A percentile compares a stretch with the other conserved stretches of the same genome.
Conservation (phyloP, 768 basidiomycete genomes). For the Xanthoconium purpureum region DNA sequence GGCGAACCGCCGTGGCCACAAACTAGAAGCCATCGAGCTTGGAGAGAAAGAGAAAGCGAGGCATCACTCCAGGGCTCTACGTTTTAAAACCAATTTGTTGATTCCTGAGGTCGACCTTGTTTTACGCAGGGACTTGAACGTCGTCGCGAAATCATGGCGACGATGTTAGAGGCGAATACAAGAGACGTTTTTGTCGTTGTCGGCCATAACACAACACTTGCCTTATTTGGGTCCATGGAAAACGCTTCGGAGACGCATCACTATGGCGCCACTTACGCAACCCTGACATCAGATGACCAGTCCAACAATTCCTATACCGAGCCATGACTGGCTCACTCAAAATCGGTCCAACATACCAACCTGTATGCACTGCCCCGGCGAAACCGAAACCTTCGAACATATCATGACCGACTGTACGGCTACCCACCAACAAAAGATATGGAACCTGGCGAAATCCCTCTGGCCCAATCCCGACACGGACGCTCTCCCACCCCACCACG, state of each 20-base stretch:
- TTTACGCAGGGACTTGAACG: slow-evolving; percentile 9
- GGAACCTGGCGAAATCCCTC: too few relatives aligned
- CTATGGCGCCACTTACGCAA: not conserved
- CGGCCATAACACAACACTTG: slow-evolving; percentile 24
- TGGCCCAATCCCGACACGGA: too few relatives aligned
- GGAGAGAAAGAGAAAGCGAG: slow-evolving; percentile 3
- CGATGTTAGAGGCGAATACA: slow-evolving; percentile 20
- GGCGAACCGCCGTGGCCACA: slow-evolving; percentile 22
- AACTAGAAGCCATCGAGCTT: slow-evolving; percentile 21
- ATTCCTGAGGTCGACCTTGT: slow-evolving; percentile 18
- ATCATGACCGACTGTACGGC: too few relatives aligned
- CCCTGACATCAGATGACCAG: not conserved
- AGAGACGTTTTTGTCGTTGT: slow-evolving; percentile 16
- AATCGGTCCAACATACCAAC: not conserved
- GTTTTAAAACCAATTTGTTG: slow-evolving; percentile 18
- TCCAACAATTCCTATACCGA: not conserved
- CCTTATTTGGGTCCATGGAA: slow-evolving; percentile 8
- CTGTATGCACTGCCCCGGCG: not conserved
- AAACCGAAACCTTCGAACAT: not conserved
- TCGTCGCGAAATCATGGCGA: slow-evolving; percentile 24
- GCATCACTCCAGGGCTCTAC: slow-evolving; percentile 14
- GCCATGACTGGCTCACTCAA: not conserved
- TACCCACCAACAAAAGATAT: too few relatives aligned
- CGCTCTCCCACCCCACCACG: too few relatives aligned
- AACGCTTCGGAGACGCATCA: too few relatives aligned